Evolutionary conservation across 1,284 basidiomycete genomes (phyloP).

Genomic region (Cutaneotrichosporon sp.): DNA sequence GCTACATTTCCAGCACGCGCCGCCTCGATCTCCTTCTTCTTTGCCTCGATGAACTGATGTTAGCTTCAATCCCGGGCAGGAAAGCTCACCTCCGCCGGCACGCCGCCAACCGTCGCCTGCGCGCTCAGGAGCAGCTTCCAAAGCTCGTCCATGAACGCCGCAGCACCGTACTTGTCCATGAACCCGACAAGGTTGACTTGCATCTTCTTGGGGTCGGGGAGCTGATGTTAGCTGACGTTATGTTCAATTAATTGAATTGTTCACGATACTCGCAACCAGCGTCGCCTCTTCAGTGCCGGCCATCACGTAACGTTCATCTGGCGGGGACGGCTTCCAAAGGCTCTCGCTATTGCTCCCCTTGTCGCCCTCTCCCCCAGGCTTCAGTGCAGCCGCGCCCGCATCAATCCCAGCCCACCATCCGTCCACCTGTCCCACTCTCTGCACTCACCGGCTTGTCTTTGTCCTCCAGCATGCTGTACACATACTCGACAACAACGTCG

Average conservation of each 20-base stretch:
- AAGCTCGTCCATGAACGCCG: constrained; percentile 79
- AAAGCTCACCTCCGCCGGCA: constrained; percentile 66
- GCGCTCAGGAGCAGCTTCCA: constrained; percentile 90
- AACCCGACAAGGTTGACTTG: constrained; percentile 93
- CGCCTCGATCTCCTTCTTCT: constrained; percentile 88
- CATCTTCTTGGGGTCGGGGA: constrained; percentile 89
- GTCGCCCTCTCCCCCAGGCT: too few species aligned
- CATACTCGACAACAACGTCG: constrained; percentile 94
- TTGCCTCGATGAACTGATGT: constrained; percentile 77
- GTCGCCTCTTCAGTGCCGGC: background rate
- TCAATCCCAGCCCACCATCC: background rate
- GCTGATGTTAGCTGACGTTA: constrained; percentile 55
- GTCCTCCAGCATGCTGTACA: constrained; percentile 88
- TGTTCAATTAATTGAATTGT: too few species aligned
- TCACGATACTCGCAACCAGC: background rate
- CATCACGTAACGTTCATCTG: too few species aligned
- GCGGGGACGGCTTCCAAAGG: too few species aligned
- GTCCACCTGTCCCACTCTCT: too few species aligned
- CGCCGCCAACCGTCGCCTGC: constrained; percentile 81
- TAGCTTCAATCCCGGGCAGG: background rate
- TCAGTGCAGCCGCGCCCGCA: too few species aligned
- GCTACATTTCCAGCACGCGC: constrained; percentile 52
- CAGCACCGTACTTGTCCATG: constrained; percentile 64
- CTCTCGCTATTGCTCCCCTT: too few species aligned
- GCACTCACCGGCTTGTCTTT: constrained; percentile 69